Conservation (phyloP, 768 basidiomycete species). For the Trametes sanguinea region DNA sequence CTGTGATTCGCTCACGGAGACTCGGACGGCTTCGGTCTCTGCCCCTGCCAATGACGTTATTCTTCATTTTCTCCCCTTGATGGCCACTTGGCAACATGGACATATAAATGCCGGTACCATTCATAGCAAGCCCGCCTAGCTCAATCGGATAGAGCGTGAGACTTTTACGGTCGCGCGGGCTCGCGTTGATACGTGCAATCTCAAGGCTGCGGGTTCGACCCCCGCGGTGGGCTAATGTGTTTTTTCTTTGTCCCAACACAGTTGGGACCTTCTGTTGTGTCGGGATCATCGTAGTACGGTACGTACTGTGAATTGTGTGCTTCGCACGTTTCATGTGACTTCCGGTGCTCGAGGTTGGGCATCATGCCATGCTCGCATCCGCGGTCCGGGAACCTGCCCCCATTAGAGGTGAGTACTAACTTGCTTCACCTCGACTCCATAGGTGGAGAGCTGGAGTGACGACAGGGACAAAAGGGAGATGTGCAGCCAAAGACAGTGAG, state of each 20-base stretch:
- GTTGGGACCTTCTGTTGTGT: too few species aligned
- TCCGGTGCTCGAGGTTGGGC: too few species aligned
- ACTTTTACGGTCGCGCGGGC: slow-evolving; percentile 45
- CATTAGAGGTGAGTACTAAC: too few species aligned
- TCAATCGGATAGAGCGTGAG: slow-evolving; percentile 72
- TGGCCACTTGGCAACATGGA: neutral
- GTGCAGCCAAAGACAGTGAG: too few species aligned
- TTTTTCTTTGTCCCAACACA: neutral
- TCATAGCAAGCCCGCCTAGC: slow-evolving; percentile 51
- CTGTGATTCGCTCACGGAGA: neutral
- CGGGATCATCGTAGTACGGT: too few species aligned
- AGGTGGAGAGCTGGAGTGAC: too few species aligned
- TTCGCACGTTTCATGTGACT: too few species aligned
- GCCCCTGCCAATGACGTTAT: slow-evolving; percentile 13
- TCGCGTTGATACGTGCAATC: slow-evolving; percentile 37
- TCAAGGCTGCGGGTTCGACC: slow-evolving; percentile 87
- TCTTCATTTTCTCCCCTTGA: neutral
- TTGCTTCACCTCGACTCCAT: too few species aligned
- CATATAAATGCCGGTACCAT: neutral
- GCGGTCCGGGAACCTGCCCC: too few species aligned
- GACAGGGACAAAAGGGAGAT: too few species aligned
- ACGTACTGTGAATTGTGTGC: too few species aligned
- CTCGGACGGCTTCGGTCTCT: slow-evolving; percentile 14
- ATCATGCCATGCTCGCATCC: too few species aligned
- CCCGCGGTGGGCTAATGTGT: slow-evolving; percentile 71